Base-by-base conservation (phyloP, 495 filamentous ascomycete species). In the Tuber calosporum region DNA sequence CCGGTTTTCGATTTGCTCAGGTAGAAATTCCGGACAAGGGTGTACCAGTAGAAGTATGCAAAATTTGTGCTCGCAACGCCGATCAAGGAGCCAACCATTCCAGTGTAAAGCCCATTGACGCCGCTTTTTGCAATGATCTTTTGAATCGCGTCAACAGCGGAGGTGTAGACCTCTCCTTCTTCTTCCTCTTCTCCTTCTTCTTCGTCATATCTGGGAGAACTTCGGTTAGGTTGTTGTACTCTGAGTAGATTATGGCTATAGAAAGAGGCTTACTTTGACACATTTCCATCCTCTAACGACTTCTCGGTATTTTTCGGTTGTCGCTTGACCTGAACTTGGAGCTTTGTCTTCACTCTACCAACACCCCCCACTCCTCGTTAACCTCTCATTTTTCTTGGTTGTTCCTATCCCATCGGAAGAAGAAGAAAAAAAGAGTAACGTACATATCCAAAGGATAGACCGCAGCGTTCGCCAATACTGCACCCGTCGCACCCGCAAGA, bases 31-130 rank as follows among this genome's bases (percentile, higher is more conserved):
- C 95, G 90, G 20, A 97, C 93, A 26, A 93, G 82, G 34, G 92
- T 94, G 83, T 99, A 98, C 95, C 95, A 99, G 85, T 98, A 99
- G 81, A 99, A 99, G 84, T 99, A 99, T 74, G 95, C 95, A 81
- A 99, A 99, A 82, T 99, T 99, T 72, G 93, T 98, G 20, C 93
- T 97, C 11, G 93, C 94, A 20, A 98, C 96, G 66, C 95, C 95
- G 26, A 97, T 83, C 17, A 99, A 86, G 9, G 93, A 88, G 26
- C 96, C 94, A 68, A 87, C 84, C 80, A 99, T 93, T 68, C 95
- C 95, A 66, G 91, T 89, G 80, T 98, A 99, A 36, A 99, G 87
- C 3, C 96, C 95, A 22, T 83, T 75, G 22, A 95, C 45, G 20
- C 95, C 96, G 68, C 97, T 94, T 74, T 91, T 90, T 68, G 88